A percentile compares a stretch with the other conserved stretches of the same genome.
phyloP scores from a whole-genome alignment of 495 filamentous ascomycete genomes.

The Sabuloglossum arenarium region DNA sequence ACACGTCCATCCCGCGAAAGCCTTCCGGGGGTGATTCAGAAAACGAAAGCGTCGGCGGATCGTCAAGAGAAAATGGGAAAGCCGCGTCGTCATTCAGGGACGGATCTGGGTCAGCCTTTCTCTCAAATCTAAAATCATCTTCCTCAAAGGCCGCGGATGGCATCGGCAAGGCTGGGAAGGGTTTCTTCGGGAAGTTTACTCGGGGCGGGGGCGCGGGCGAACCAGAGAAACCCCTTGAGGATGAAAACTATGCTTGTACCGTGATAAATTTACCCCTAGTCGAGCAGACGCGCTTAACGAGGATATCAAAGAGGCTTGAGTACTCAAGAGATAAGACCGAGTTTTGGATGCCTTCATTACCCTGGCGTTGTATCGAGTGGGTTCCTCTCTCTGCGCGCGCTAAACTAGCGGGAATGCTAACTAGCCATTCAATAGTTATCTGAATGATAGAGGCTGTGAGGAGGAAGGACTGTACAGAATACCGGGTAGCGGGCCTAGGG shows the following conservation, averaged over 20 bases:
- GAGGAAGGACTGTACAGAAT: slow-evolving; percentile 80
- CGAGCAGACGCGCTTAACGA: slow-evolving; percentile 64
- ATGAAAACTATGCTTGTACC: slow-evolving; percentile 55
- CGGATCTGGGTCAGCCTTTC: slow-evolving; percentile 39
- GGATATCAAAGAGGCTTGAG: slow-evolving; percentile 69
- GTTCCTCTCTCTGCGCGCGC: slow-evolving; percentile 9
- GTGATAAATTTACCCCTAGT: slow-evolving; percentile 64
- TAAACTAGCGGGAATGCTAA: neutral
- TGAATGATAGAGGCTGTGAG: slow-evolving; percentile 77
- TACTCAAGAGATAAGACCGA: slow-evolving; percentile 80
- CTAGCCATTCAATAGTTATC: slow-evolving; percentile 29
- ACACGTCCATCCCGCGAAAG: slow-evolving; percentile 35
- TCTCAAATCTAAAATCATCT: slow-evolving; percentile 50
- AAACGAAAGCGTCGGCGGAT: slow-evolving; percentile 11
- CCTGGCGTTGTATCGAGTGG: slow-evolving; percentile 75
- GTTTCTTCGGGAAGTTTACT: slow-evolving; percentile 53
- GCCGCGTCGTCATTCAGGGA: slow-evolving; percentile 36
- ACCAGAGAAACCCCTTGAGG: slow-evolving; percentile 37
- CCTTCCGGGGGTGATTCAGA: slow-evolving; percentile 9
- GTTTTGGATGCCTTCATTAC: slow-evolving; percentile 91
- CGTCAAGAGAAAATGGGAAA: slow-evolving; percentile 7
- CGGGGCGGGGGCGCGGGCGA: slow-evolving; percentile 51
- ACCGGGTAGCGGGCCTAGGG: slow-evolving; percentile 60
- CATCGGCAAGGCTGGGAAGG: slow-evolving; percentile 52
- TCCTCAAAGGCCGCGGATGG: slow-evolving; percentile 51